Percentiles rank a stretch among this genome's conserved stretches.
These are phyloP conservation scores for Lineolata rhizophorae DNA, from an alignment of 495 filamentous ascomycete species.

Conservation along the genomic window DNA sequence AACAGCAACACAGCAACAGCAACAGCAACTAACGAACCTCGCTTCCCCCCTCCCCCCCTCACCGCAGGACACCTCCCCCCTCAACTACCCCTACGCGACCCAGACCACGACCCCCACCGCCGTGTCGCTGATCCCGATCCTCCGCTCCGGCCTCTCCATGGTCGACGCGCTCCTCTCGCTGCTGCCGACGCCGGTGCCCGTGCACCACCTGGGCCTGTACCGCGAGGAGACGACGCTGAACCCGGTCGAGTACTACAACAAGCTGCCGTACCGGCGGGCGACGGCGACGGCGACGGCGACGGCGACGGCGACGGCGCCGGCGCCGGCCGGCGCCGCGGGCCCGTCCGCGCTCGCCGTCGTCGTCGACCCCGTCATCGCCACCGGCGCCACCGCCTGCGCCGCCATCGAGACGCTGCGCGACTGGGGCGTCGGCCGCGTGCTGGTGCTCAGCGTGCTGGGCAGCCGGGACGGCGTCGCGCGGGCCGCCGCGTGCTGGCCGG, in stretches of 20 bases:
- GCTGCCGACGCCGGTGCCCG: slow-evolving; percentile 56
- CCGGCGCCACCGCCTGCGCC: slow-evolving; percentile 70
- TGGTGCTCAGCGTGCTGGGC: slow-evolving; percentile 58
- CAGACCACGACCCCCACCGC: slow-evolving; percentile 33
- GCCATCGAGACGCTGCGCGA: slow-evolving; percentile 76
- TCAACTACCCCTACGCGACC: slow-evolving; percentile 47
- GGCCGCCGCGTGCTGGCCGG: slow-evolving; percentile 52
- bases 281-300: slow-evolving; percentile 14
- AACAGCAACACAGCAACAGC: too few relatives aligned
- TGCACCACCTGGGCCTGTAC: slow-evolving; percentile 88
- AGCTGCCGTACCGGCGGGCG: slow-evolving; percentile 54
- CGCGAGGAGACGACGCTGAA: slow-evolving; percentile 65
- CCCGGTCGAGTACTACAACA: slow-evolving; percentile 97
- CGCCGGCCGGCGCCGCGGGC: slow-evolving; percentile 17
- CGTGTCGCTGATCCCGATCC: slow-evolving; percentile 74
- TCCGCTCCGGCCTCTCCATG: slow-evolving; percentile 79
- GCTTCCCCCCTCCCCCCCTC: slow-evolving; percentile 4
- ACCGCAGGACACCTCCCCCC: slow-evolving; percentile 44
- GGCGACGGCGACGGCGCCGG: slow-evolving; percentile 18
- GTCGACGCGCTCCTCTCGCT: slow-evolving; percentile 67
- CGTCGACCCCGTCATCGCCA: slow-evolving; percentile 83
- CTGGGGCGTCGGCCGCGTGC: slow-evolving; percentile 68
- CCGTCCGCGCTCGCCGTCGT: slow-evolving; percentile 49
- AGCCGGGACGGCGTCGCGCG: slow-evolving; percentile 39
- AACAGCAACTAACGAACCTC: too few relatives aligned